Base-by-base conservation (phyloP, 306 rosid species). In the Rosa chinensis region DNA sequence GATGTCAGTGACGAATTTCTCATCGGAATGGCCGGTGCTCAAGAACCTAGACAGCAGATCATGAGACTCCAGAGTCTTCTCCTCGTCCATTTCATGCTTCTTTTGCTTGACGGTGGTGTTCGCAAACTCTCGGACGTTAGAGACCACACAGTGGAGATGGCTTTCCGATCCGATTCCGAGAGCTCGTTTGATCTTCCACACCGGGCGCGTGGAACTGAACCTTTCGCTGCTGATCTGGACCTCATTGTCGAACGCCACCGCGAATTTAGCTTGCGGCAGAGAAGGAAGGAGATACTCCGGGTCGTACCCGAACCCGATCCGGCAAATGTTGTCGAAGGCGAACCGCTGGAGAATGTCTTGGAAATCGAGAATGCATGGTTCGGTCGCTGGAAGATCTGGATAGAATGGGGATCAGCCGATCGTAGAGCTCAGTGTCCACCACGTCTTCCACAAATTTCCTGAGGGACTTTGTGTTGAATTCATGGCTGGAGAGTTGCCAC, bases 261-360 rank as follows among this genome's bases (percentile, higher is more conserved):
- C 89, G 73, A 93, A 88, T 12, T 82, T 44, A 7, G 90, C 66
- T 14, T 82, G 43, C 0, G 86, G 89, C 4, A 89, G 81, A 45
- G 90, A 88, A 1, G 90, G 90, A 21, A 79, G 73, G 23, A 93
- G 77, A 77, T 89, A 87, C 20, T 82, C 85, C 0, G 97, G 98
- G 32, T 93, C 91, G 66, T 77, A 88, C 3, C 97, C 97, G 25
- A 91, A 89, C 13, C 92, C 92, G 28, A 91, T 90, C 48, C 62
- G 84, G 66, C 94, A 86, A 5, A 91, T 88, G 69, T 90, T 93
- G 18, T 93, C 97, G 23, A 93, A 89, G 0, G 93, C 90, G 61
- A 93, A 93, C 8, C 95, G 82, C 23, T 91, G 95, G 58, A 93
- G 90, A 45, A 91, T 78, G 56, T 93, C 92, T 66, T 91, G 92